Percentiles rank a stretch among this genome's conserved stretches.
These are phyloP conservation scores for Centrapalus pauciflorus DNA, from an alignment of 129 eudicot genomes.

Conservation along the genomic window DNA sequence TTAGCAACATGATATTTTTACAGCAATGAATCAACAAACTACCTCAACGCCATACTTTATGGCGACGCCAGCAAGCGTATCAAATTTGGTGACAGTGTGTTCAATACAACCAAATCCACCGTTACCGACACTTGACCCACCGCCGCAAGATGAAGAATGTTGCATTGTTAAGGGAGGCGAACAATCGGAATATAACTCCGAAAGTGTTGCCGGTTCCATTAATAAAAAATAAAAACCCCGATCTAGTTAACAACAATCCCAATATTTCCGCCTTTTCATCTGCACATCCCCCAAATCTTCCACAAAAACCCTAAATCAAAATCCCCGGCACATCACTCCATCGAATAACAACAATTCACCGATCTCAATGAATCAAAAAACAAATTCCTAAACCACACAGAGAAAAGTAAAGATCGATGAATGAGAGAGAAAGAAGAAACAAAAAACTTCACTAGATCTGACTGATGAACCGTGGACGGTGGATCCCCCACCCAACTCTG, in stretches of 20 bases:
- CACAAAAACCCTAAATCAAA: slow-evolving; percentile 21
- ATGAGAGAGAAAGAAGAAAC: neutral
- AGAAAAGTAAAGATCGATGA: slow-evolving; percentile 9
- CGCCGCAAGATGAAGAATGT: slow-evolving; percentile 17
- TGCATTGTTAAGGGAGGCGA: slow-evolving; percentile 19
- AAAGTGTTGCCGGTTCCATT: slow-evolving; percentile 21
- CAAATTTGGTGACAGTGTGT: slow-evolving; percentile 65
- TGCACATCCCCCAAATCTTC: slow-evolving; percentile 1
- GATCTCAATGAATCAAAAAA: neutral
- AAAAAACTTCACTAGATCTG: slow-evolving; percentile 8
- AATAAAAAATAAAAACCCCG: slow-evolving; percentile 6
- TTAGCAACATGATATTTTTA: neutral
- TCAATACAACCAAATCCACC: slow-evolving; percentile 41
- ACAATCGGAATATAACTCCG: slow-evolving; percentile 19
- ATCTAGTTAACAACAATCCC: slow-evolving; percentile 20
- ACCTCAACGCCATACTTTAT: slow-evolving; percentile 97
- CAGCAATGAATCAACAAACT: neutral
- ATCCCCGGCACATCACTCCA: neutral
- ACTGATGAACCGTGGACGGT: slow-evolving; percentile 8
- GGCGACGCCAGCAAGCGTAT: slow-evolving; percentile 94
- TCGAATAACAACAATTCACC: neutral
- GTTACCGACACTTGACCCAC: slow-evolving; percentile 11
- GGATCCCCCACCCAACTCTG: neutral
- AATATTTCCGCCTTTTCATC: slow-evolving; percentile 16
- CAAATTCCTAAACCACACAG: neutral